Evolutionary conservation across 2,329 filamentous ascomycete genomes (phyloP).

Genomic region (Epichloe sylvatica): DNA sequence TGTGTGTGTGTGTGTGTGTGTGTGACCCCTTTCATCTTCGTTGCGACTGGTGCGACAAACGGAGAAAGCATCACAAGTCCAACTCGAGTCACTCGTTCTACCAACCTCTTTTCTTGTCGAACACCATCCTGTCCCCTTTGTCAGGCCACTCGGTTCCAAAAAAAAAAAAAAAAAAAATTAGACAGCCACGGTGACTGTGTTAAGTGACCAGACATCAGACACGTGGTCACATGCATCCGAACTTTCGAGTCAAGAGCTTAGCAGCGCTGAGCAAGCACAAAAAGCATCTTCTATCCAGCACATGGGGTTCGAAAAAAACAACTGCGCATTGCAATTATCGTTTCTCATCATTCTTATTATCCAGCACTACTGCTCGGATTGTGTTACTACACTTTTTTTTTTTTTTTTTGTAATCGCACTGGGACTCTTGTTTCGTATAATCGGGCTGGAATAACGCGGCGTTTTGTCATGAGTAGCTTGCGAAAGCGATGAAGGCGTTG

Average conservation of each 20-base stretch:
- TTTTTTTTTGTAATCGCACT: background rate
- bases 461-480: background rate
- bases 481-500: conserved; percentile 4
- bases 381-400: background rate
- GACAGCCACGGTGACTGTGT: background rate
- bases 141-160: background rate
- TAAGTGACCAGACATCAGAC: background rate
- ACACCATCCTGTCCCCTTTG: background rate
- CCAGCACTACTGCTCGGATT: background rate
- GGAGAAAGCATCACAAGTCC: background rate
- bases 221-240: background rate
- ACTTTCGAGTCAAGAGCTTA: background rate
- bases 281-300: background rate
- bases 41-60: background rate
- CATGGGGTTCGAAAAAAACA: background rate
- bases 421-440: background rate
- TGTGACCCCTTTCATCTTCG: background rate
- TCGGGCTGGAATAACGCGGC: background rate
- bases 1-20: too few relatives aligned
- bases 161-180: background rate
- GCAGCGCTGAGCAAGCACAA: background rate
- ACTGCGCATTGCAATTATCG: background rate
- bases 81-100: background rate
- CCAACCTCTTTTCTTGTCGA: background rate
- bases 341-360: background rate